phyloP scores from a whole-genome alignment of 768 basidiomycete species.

The Pholiota microspora region DNA sequence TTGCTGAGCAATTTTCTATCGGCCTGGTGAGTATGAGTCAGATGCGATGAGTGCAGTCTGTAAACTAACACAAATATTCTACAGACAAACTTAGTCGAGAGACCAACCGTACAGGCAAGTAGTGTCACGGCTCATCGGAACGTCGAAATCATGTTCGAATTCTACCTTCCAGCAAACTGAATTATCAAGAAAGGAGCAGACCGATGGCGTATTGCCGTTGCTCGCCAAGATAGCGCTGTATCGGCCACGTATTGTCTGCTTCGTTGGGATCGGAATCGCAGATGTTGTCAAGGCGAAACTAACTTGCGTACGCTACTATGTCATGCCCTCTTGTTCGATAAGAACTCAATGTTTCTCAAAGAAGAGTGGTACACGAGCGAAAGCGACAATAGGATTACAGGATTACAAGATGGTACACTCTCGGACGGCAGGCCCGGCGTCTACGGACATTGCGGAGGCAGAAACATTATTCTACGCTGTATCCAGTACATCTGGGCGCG shows the following conservation, averaged over 20 bases:
- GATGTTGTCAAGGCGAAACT: slow-evolving; percentile 30
- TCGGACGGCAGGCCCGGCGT: neutral
- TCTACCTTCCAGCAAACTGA: slow-evolving; percentile 44
- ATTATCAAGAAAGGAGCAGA: slow-evolving; percentile 50
- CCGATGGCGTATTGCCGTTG: slow-evolving; percentile 51
- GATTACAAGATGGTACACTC: slow-evolving; percentile 48
- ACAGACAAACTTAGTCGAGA: slow-evolving; percentile 77
- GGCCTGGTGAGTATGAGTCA: slow-evolving; percentile 64
- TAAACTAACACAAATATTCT: neutral
- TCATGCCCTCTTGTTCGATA: neutral
- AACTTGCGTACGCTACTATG: slow-evolving; percentile 13
- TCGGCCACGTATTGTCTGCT: slow-evolving; percentile 69
- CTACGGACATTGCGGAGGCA: neutral
- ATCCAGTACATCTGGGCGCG: slow-evolving; percentile 75
- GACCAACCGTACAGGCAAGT: slow-evolving; percentile 63
- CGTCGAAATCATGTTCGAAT: neutral
- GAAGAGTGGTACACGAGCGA: slow-evolving; percentile 1
- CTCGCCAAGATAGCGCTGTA: slow-evolving; percentile 55
- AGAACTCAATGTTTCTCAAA: too few relatives aligned
- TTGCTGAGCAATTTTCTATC: slow-evolving; percentile 51
- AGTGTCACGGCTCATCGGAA: neutral
- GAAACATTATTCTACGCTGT: slow-evolving; percentile 77
- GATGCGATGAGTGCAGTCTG: neutral
- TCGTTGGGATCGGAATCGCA: slow-evolving; percentile 72
- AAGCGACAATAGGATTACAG: slow-evolving; percentile 41